Percentiles rank a stretch among this genome's conserved stretches.
These are phyloP conservation scores for Xylariaceae sp. DNA, from an alignment of 2,329 filamentous ascomycete species.

Conservation along the genomic window DNA sequence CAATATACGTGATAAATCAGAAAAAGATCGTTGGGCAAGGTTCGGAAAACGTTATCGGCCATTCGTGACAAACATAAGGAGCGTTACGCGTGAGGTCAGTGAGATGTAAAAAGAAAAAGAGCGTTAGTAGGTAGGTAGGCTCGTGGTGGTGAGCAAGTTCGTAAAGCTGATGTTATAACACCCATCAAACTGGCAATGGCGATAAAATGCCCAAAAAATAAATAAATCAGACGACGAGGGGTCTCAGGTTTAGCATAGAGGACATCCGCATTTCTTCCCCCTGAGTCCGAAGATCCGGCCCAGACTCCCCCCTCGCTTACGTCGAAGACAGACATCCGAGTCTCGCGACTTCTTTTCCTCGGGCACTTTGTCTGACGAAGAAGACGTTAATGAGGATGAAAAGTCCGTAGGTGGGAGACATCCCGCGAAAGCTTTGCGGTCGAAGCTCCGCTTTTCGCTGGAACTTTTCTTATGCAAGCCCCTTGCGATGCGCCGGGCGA, in stretches of 20 bases:
- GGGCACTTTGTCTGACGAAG: not conserved
- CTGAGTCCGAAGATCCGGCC: constrained; percentile 28
- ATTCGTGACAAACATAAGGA: too few species aligned
- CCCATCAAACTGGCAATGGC: not conserved
- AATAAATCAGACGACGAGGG: not conserved
- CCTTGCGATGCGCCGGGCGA: constrained; percentile 38
- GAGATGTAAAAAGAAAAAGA: too few species aligned
- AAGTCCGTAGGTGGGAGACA: not conserved
- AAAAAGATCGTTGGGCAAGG: too few species aligned
- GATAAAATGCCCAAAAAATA: not conserved
- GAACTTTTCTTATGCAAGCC: constrained; percentile 36
- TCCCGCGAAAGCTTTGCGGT: constrained; percentile 10
- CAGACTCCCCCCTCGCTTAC: constrained; percentile 27
- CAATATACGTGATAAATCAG: too few species aligned
- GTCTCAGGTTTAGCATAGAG: too few species aligned
- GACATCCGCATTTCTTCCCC: constrained; percentile 11
- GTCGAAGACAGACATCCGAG: constrained; percentile 5
- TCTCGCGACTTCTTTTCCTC: not conserved
- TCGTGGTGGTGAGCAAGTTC: too few species aligned
- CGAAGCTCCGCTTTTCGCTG: constrained; percentile 23
- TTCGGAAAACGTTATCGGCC: too few species aligned
- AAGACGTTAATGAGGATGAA: not conserved
- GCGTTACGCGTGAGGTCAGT: too few species aligned
- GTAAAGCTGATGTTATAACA: too few species aligned
- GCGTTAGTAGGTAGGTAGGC: too few species aligned